Evolutionary conservation across 306 rosid species (phyloP), one percentile per base, ranked within the genome.

Genomic region (Glycine soja): DNA sequence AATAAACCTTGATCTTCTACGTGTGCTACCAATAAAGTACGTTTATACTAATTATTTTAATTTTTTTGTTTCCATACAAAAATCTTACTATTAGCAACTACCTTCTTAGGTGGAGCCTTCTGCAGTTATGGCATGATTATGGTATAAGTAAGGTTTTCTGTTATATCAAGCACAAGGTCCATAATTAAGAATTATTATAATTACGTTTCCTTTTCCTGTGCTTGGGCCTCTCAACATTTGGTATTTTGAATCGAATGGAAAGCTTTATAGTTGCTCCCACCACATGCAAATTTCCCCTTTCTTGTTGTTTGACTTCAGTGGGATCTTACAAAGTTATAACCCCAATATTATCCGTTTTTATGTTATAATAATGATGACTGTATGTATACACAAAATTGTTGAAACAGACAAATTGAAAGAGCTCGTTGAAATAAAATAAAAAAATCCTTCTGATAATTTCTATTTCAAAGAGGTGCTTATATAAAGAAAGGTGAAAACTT

Each of bases 121-220:
- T 15, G 14, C 18, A 40, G 8, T 61, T 62, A 47, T 58, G 56
- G 11, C 12, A 57, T 76, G 72, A 46, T 76, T 76, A 30, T 14
- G 15, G 47, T 62, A n/a, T 10, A 46, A 45, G 45, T 6, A 47
- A 12, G 62, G 50, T 62, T 76, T 76, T 24, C 58, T 32, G 72
- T 64, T 77, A 51, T 77, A 50, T 64, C 65, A 64, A 50, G 52
- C 63, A 38, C 63, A 63, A 4, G 66, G n/a, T 36, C 34, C 45
- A 76, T n/a, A 32, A 47, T 63, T 62, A 62, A 30, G 50, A 76
- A 64, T 63, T 40, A 10, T 8, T 32, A 76, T 59, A 47, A 59
- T 75, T 75, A 43, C 6, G 72, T 50, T 51, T 77, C 52, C 64
- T 77, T 63, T 76, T 64, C 42, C 48, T 64, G 40, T 63, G 13